Evolutionary conservation across 257 asterid species (phyloP), one percentile per base, ranked within the genome.

Genomic region (Echites panduratus): DNA sequence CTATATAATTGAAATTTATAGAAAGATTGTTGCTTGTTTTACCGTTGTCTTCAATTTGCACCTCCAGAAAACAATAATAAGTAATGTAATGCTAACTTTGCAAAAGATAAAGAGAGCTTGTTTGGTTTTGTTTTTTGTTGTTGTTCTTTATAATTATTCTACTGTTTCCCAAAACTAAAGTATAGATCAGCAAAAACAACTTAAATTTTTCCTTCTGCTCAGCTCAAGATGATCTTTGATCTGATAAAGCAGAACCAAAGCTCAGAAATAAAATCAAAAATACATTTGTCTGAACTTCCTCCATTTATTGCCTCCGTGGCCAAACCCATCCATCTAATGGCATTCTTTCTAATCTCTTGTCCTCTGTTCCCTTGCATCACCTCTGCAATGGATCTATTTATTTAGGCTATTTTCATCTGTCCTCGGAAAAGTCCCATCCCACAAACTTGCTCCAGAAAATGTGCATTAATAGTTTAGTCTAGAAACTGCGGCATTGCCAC

Each of bases 401-500:
- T 79, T 19, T 38, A 79, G 19, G 19, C 89, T 81, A 13, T 49
- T 70, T 0, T 76, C 84, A 59, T 78, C 79, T 35, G 71, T 80
- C 78, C 56, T 73, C 20, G 87, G 77, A 59, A 56, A 24, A 79
- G 63, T 22, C 93, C 89, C n/a, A 81, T 82, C 5, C 27, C 67
- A 90, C 90, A 88, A 73, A 84, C 49, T 32, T 81, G 75, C 73
- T 84, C 90, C 52, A 88, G 82, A 73, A 79, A 79, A 79, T 88
- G 87, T 10, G 89, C 88, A 77, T 85, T 85, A 19, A 78, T 76
- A 58, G 78, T 78, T 64, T 88, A 90, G 79, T 88, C 91, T 9
- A 84, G 58, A 77, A 85, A 81, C 77, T 84, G 90, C 9, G 89
- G 88, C 81, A 83, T 85, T 38, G 83, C 94, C 78, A 84, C 87